These are phyloP conservation scores for Pelargonium citronellum DNA, from an alignment of 441 rosid species.

Conservation along the genomic window DNA sequence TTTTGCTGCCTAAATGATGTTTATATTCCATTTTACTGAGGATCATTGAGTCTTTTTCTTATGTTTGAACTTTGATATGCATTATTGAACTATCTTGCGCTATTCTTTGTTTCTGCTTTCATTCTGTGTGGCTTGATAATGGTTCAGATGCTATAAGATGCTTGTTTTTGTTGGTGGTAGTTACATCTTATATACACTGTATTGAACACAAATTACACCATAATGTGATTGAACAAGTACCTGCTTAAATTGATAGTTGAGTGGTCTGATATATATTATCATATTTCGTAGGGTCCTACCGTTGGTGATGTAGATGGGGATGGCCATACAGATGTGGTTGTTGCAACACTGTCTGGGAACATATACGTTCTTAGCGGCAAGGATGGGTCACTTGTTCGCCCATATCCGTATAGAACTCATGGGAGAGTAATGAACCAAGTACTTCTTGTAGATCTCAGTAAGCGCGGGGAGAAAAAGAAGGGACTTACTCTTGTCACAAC, in stretches of 20 bases:
- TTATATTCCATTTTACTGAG: too few relatives aligned
- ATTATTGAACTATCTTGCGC: too few relatives aligned
- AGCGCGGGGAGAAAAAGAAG: slow-evolving; percentile 67
- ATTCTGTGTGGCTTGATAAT: neutral
- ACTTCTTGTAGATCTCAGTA: slow-evolving; percentile 87
- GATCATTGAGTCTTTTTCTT: too few relatives aligned
- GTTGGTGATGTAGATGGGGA: slow-evolving; percentile 97
- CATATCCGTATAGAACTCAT: slow-evolving; percentile 95
- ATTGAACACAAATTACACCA: neutral
- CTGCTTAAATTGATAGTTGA: neutral
- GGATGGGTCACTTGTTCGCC: slow-evolving; percentile 86
- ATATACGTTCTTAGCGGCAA: slow-evolving; percentile 88
- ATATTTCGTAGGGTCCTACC: slow-evolving; percentile 60
- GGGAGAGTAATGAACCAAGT: slow-evolving; percentile 98
- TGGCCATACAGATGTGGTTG: slow-evolving; percentile 88
- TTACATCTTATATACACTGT: neutral
- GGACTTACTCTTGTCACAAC: slow-evolving; percentile 92
- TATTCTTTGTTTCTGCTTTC: too few relatives aligned
- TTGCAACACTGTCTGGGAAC: slow-evolving; percentile 91
- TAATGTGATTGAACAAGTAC: slow-evolving; percentile 9
- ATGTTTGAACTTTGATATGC: too few relatives aligned
- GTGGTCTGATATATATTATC: slow-evolving; percentile 22
- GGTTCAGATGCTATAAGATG: neutral
- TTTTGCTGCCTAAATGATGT: too few relatives aligned
- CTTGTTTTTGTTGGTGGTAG: neutral